These are phyloP conservation scores for Colletotrichum sublineola DNA, from an alignment of 2,329 filamentous ascomycete genomes.

Conservation along the genomic window DNA sequence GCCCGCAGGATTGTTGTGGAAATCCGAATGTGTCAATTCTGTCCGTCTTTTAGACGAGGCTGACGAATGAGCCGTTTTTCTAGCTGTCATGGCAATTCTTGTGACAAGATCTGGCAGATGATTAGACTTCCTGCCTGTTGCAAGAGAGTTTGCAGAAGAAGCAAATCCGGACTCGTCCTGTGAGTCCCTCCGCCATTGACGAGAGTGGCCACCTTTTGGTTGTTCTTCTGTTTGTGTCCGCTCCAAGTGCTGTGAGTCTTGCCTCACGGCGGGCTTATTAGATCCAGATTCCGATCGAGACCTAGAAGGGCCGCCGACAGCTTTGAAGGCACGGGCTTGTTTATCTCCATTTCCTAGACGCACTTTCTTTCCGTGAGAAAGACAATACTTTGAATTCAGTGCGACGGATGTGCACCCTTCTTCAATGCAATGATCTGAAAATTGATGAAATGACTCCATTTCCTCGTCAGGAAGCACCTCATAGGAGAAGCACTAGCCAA, in stretches of 20 bases:
- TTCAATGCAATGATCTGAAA: slow-evolving; percentile 4
- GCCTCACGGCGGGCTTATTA: background rate
- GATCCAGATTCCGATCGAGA: background rate
- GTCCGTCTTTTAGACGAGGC: background rate
- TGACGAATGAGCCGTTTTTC: slow-evolving; percentile 14
- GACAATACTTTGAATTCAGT: slow-evolving; percentile 5
- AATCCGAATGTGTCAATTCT: background rate
- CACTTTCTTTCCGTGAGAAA: background rate
- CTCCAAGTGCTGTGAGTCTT: slow-evolving; percentile 6
- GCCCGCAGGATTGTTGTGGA: background rate
- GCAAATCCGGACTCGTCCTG: background rate
- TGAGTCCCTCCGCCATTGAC: background rate
- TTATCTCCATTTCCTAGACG: background rate
- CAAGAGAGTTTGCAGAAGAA: background rate
- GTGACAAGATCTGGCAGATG: slow-evolving; percentile 23
- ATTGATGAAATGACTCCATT: slow-evolving; percentile 18
- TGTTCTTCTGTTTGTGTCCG: background rate
- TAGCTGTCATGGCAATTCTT: slow-evolving; percentile 23
- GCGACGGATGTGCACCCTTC: slow-evolving; percentile 13
- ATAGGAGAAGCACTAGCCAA: background rate
- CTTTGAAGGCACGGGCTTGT: background rate
- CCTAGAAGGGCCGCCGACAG: background rate
- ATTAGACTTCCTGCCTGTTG: slow-evolving; percentile 17
- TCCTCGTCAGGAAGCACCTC: background rate
- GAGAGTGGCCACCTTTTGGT: background rate